These are phyloP conservation scores for Delonix regia DNA, from an alignment of 306 rosid species.

Conservation along the genomic window DNA sequence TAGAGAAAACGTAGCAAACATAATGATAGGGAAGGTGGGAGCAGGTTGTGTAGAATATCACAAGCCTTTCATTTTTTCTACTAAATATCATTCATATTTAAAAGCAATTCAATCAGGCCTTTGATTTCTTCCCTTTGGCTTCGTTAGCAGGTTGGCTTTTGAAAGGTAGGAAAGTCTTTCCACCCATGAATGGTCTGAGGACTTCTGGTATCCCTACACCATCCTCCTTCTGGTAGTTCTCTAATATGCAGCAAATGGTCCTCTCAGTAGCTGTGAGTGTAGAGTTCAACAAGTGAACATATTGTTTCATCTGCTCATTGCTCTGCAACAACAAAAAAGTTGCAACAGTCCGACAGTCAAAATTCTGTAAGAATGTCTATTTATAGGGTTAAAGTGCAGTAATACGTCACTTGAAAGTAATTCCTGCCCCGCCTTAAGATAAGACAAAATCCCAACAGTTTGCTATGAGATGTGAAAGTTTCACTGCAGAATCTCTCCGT, in stretches of 20 bases:
- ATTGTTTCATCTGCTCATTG: constrained; percentile 84
- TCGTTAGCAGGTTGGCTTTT: constrained; percentile 60
- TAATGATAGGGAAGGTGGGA: neutral
- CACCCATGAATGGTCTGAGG: constrained; percentile 71
- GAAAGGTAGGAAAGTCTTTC: constrained; percentile 83
- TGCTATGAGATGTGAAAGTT: neutral
- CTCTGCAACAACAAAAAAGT: constrained; percentile 53
- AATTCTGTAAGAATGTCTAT: neutral
- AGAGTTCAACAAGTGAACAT: constrained; percentile 85
- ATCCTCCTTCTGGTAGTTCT: constrained; percentile 87
- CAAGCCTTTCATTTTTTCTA: constrained; percentile 31
- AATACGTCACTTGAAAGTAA: neutral
- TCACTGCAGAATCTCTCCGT: constrained; percentile 3
- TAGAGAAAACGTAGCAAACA: neutral
- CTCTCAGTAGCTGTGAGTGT: constrained; percentile 99
- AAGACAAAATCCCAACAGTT: neutral
- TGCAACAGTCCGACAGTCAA: constrained; percentile 23
- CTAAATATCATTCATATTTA: constrained; percentile 40
- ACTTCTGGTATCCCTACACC: constrained; percentile 87
- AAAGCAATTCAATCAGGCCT: constrained; percentile 69
- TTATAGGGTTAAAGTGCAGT: neutral
- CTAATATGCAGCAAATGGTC: constrained; percentile 92
- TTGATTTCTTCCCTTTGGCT: constrained; percentile 97
- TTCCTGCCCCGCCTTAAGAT: neutral
- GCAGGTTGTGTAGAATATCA: neutral